Evolutionary conservation across 805 yeast species (phyloP).

Genomic region (Metschnikowia vanudenii): DNA sequence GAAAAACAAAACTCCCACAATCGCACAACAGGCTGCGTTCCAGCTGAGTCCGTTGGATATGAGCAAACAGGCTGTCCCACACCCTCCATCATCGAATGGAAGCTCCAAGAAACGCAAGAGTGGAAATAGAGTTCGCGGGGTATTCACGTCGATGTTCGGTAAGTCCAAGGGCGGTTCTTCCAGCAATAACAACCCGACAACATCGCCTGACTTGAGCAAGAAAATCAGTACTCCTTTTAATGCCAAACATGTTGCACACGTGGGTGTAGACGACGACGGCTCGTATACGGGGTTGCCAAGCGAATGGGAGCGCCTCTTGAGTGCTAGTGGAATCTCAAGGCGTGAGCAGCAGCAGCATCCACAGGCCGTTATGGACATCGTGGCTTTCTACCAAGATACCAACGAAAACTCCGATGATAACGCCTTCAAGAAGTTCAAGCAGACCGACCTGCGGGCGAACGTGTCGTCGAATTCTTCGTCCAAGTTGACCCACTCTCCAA

Average conservation of each 20-base stretch:
- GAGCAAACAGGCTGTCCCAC: conserved; percentile 1
- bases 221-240: conserved; percentile 90
- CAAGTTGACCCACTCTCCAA: conserved; percentile 16
- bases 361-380: conserved; percentile 89
- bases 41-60: conserved; percentile 22
- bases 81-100: conserved; percentile 8
- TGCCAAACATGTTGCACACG: conserved; percentile 89
- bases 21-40: conserved; percentile 19
- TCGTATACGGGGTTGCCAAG: conserved; percentile 89
- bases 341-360: conserved; percentile 91
- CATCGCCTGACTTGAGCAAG: conserved; percentile 30
- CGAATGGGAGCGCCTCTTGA: conserved; percentile 83
- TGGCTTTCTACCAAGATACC: conserved; percentile 73
- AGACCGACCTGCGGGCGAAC: conserved; percentile 18
- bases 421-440: conserved; percentile 44
- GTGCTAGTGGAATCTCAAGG: conserved; percentile 83
- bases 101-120: conserved; percentile 33
- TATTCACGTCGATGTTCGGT: conserved; percentile 52
- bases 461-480: background rate
- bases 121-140: conserved; percentile 57
- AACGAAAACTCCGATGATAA: conserved; percentile 44
- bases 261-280: conserved; percentile 85
- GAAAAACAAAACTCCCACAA: conserved; percentile 20
- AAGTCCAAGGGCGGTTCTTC: conserved; percentile 21
- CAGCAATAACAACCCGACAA: conserved; percentile 1